Evolutionary conservation across 2,329 filamentous ascomycete species (phyloP), one percentile per base, ranked within the genome.

Genomic region (Cladosporium halotolerans): DNA sequence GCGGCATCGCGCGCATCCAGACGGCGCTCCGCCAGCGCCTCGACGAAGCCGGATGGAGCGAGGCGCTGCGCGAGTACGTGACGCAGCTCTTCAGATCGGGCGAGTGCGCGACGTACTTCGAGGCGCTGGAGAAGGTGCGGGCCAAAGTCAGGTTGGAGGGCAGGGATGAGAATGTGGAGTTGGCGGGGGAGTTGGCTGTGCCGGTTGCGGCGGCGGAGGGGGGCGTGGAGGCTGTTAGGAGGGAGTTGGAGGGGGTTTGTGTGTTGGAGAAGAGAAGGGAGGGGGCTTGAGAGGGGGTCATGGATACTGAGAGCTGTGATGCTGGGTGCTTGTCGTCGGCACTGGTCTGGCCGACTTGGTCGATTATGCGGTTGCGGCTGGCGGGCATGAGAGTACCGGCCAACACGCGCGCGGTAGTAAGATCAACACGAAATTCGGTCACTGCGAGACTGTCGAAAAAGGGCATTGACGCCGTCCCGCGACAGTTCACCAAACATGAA

Each of bases 31-130:
- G 76, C 55, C 74, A 80, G 61, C 74, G 76, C 18, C 73, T 84
- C 9, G 76, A 80, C 61, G 73, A 78, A 50, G 68, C 72, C n/a
- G 80, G 80, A 60, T 85, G 81, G 80, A 77, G 78, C 40, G 74
- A 80, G 60, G 72, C 73, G 28, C 72, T 85, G 55, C 76, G 76
- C 54, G 70, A 70, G 44, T 76, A 83, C 56, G 73, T 80, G 14
- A 75, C 76, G 44, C 72, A 78, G 53, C 73, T 84, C 39, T 76
- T 84, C 52, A 77, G 80, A 59, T 77, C 74, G 23, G 80, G 80
- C 44, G 76, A 80, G 52, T 79, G 77, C 62, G 75, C 75, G 52
- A 80, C 74, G 32, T 80, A 79, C 59, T 76, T 79, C 50, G 78
- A 84, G 52, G 72, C 82, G 42, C 72, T 80, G 65, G 73, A 72